Percentiles rank a stretch among this genome's conserved stretches.
Evolutionary conservation across 257 asterid genomes (phyloP).

Genomic region (Petunia secreta): DNA sequence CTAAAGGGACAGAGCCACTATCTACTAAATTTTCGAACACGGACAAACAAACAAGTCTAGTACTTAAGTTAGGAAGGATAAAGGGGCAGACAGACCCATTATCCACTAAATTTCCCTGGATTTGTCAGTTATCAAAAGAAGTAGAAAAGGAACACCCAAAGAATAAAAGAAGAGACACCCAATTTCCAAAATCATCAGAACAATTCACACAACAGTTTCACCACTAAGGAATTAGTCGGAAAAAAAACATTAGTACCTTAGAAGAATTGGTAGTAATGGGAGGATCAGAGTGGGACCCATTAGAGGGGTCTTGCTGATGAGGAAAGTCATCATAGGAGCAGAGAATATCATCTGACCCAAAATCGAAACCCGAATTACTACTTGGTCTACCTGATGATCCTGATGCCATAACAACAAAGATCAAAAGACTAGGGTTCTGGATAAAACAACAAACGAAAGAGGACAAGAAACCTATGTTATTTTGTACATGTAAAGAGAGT

Average conservation of each 20-base stretch:
- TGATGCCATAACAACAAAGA: slow-evolving; percentile 65
- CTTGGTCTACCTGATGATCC: slow-evolving; percentile 65
- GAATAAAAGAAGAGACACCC: too few relatives aligned
- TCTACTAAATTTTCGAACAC: too few relatives aligned
- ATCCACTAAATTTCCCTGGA: too few relatives aligned
- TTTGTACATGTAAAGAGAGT: neutral
- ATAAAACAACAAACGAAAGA: neutral
- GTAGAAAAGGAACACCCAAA: too few relatives aligned
- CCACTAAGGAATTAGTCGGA: neutral
- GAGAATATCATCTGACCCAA: slow-evolving; percentile 82
- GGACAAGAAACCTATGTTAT: neutral
- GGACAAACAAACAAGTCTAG: too few relatives aligned
- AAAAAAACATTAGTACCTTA: slow-evolving; percentile 35
- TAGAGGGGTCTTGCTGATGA: slow-evolving; percentile 62
- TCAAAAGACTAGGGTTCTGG: slow-evolving; percentile 17
- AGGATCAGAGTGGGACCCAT: slow-evolving; percentile 70
- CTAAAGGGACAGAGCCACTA: too few relatives aligned
- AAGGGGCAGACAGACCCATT: too few relatives aligned
- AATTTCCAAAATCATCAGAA: neutral
- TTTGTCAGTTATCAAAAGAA: too few relatives aligned
- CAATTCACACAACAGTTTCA: neutral
- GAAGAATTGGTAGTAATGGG: slow-evolving; percentile 41
- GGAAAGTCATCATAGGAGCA: slow-evolving; percentile 78
- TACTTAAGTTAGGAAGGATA: too few relatives aligned
- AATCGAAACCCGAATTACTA: slow-evolving; percentile 60